phyloP scores from a whole-genome alignment of 2,329 filamentous ascomycete genomes.

The Monilinia fructicola region DNA sequence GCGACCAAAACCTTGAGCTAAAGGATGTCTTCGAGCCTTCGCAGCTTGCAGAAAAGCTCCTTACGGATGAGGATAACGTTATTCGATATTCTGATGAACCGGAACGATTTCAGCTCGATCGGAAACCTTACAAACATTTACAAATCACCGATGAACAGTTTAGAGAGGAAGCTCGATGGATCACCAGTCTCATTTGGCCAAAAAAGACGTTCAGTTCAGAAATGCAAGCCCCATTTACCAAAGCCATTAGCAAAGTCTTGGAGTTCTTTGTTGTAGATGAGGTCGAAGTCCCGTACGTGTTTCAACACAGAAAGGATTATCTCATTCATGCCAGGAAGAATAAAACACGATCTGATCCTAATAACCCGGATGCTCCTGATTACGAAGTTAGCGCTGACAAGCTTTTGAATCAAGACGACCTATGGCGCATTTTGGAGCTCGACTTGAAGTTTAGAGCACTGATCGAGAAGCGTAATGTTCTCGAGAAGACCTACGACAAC shows the following conservation, averaged over 20 bases:
- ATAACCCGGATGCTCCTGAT: slow-evolving; percentile 69
- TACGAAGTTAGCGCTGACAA: slow-evolving; percentile 80
- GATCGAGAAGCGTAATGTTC: slow-evolving; percentile 83
- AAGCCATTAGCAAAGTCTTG: slow-evolving; percentile 85
- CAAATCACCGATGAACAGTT: slow-evolving; percentile 81
- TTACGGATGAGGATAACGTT: slow-evolving; percentile 91
- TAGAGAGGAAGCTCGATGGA: slow-evolving; percentile 88
- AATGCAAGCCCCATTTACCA: slow-evolving; percentile 78
- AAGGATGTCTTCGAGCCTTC: slow-evolving; percentile 99
- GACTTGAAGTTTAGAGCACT: slow-evolving; percentile 94
- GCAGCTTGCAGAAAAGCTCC: slow-evolving; percentile 86
- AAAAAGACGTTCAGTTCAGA: slow-evolving; percentile 70
- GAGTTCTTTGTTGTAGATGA: slow-evolving; percentile 95
- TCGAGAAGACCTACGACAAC: slow-evolving; percentile 76
- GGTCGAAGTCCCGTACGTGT: slow-evolving; percentile 95
- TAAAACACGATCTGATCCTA: slow-evolving; percentile 54
- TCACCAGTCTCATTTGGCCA: slow-evolving; percentile 83
- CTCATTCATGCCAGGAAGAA: slow-evolving; percentile 83
- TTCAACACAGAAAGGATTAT: slow-evolving; percentile 97
- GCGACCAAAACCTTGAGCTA: slow-evolving; percentile 83
- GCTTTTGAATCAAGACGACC: slow-evolving; percentile 84
- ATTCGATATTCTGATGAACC: slow-evolving; percentile 89
- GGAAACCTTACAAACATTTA: slow-evolving; percentile 82
- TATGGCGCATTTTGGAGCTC: slow-evolving; percentile 89
- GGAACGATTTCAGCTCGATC: slow-evolving; percentile 89